A percentile compares a stretch with the other conserved stretches of the same genome.
Conservation (phyloP, 129 eudicot species). For the Escallonia rubra region DNA sequence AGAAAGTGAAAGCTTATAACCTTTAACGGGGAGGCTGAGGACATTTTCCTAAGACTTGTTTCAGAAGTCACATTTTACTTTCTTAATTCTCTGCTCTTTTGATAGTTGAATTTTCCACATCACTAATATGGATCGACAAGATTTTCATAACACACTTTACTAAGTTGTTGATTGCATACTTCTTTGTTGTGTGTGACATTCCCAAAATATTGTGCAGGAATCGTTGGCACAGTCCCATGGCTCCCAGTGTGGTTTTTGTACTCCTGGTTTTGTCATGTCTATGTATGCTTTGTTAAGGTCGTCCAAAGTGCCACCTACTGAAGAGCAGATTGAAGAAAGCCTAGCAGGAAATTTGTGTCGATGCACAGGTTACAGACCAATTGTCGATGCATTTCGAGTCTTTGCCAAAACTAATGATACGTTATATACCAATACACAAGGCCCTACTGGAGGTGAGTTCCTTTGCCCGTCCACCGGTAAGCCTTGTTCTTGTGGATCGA, state of each 20-base stretch:
- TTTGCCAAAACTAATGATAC: slow-evolving; percentile 79
- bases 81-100: no score
- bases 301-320: slow-evolving; percentile 61
- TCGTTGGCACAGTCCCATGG: slow-evolving; percentile 80
- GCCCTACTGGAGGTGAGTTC: slow-evolving; percentile 36
- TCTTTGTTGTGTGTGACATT: background rate
- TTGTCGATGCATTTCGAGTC: slow-evolving; percentile 90
- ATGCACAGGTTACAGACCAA: slow-evolving; percentile 96
- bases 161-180: background rate
- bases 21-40: no score
- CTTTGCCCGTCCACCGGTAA: slow-evolving; percentile 95
- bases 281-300: slow-evolving; percentile 91
- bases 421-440: slow-evolving; percentile 48
- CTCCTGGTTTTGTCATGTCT: slow-evolving; percentile 99
- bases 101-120: no score
- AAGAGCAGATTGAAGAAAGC: slow-evolving; percentile 90
- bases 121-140: no score
- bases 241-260: slow-evolving; percentile 98
- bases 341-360: slow-evolving; percentile 97
- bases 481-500: slow-evolving; percentile 84
- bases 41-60: no score
- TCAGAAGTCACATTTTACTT: background rate
- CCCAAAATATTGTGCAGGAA: slow-evolving; percentile 42
- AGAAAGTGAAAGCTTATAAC: no score
- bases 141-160: no score